Evolutionary conservation across 2,329 filamentous ascomycete species (phyloP), one percentile per base, ranked within the genome.

Genomic region (Penicillium sp.): DNA sequence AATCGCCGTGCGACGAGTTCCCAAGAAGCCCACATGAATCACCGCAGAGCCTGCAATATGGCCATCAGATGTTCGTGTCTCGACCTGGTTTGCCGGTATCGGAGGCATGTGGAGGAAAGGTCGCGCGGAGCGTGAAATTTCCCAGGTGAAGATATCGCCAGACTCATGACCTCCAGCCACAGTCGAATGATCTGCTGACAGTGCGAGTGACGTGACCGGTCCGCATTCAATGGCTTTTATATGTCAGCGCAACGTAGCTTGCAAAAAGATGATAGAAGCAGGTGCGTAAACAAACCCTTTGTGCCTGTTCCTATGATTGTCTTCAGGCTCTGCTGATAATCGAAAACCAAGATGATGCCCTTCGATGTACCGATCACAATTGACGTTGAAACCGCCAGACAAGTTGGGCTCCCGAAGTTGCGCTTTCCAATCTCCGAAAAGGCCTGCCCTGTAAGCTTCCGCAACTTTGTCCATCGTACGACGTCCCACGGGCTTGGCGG

Each of bases 81-180:
- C 83, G 35, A 88, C 72, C 59, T 90, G 85, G 2, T 81, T 78
- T n/a, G 83, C 77, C 37, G 92, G 87, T 10, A 96, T 80, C 38
- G 92, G 91, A 0, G 89, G 86, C 45, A 99, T 93, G 53, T 91
- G 88, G 35, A 99, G 83, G 74, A 99, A 99, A 0, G 94, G 95
- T 35, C 90, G 86, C 3, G 92, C 87, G n/a, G 90, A 85, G 58
- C 90, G 86, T 42, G 86, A 85, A 12, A 94, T 89, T 74, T 99
- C 96, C 96, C 96, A 99, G 0, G 94, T 99, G 72, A 97, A 98
- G 55, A 99, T 96, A 71, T 88, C 88, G 3, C 95, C 96, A 68
- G 89, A 91, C 0, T 88, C 88, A 83, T 99, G 94, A 3, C 95
- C 95, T 39, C 89, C 91, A 37, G 92, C 95, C 65, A 99, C 84